Percentiles rank a stretch among this genome's conserved stretches.
Conservation (phyloP, 495 filamentous ascomycete species). For the Endocarpon pusillum region DNA sequence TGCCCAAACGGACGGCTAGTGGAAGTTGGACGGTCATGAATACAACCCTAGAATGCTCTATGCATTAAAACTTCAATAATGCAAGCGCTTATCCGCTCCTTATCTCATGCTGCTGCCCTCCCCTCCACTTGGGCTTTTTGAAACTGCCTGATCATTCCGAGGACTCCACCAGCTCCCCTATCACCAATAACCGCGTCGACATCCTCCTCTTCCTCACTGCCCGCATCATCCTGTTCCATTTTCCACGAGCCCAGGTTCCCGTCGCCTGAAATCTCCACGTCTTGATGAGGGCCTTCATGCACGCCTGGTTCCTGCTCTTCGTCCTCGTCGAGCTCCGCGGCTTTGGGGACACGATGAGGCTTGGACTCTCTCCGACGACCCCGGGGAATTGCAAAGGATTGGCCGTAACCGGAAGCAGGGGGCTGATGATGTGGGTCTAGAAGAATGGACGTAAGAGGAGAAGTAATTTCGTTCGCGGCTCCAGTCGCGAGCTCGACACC, state of each 20-base stretch:
- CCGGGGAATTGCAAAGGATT: conserved; percentile 24
- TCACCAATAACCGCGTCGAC: conserved; percentile 29
- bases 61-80: too few species aligned
- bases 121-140: conserved; percentile 65
- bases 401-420: conserved; percentile 32
- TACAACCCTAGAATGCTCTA: too few species aligned
- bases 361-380: conserved; percentile 29
- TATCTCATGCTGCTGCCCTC: conserved; percentile 21
- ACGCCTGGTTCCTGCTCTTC: conserved; percentile 33
- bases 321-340: conserved; percentile 30
- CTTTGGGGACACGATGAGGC: conserved; percentile 16
- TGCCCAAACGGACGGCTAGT: too few species aligned
- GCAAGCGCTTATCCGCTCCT: too few species aligned
- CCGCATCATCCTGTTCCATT: conserved; percentile 34
- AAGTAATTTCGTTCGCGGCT: conserved; percentile 14
- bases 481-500: conserved; percentile 13
- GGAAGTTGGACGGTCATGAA: too few species aligned
- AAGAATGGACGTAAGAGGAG: conserved; percentile 45
- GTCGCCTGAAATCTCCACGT: too few species aligned
- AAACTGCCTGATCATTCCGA: conserved; percentile 81
- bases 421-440: conserved; percentile 82
- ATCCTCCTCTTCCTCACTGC: conserved; percentile 29
- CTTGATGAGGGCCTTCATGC: too few species aligned
- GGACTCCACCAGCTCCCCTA: conserved; percentile 42
- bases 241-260: too few species aligned